phyloP scores from a whole-genome alignment of 2,329 filamentous ascomycete genomes.

The Trichoderma sp. region DNA sequence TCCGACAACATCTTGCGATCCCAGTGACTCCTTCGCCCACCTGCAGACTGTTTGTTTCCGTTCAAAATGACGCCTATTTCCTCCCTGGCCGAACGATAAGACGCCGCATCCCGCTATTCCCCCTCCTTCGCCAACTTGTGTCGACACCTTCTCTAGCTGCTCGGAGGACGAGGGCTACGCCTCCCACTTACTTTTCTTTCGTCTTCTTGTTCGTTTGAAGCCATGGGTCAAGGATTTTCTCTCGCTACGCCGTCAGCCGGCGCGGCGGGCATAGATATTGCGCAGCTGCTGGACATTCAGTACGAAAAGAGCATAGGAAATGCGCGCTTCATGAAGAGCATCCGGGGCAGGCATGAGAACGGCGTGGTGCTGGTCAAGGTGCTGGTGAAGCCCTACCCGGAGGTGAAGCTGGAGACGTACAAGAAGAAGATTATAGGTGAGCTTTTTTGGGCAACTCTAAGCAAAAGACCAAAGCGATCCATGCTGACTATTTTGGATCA shows the following conservation, averaged over 20 bases:
- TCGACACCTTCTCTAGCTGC: not conserved
- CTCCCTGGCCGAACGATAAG: conserved; percentile 17
- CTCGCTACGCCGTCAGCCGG: conserved; percentile 87
- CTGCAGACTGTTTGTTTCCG: not conserved
- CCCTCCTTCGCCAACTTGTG: not conserved
- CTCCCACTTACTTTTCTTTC: conserved; percentile 1
- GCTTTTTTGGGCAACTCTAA: conserved; percentile 27
- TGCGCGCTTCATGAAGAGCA: conserved; percentile 94
- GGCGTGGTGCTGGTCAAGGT: conserved; percentile 93
- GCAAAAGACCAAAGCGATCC: not conserved
- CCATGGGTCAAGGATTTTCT: conserved; percentile 96
- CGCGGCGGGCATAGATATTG: conserved; percentile 88
- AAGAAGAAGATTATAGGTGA: conserved; percentile 71
- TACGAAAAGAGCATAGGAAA: conserved; percentile 92
- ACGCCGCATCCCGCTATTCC: not conserved
- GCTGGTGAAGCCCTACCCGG: conserved; percentile 85
- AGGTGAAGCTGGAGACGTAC: conserved; percentile 77
- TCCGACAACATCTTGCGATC: not conserved
- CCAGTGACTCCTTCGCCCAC: not conserved
- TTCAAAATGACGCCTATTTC: conserved; percentile 20
- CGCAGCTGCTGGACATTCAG: conserved; percentile 83
- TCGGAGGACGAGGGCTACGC: not conserved
- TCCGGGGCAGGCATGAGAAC: conserved; percentile 84
- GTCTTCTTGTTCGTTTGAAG: not conserved
- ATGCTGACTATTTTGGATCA: conserved; percentile 31